phyloP scores from a whole-genome alignment of 116 monocot species.

The Posidonia oceanica region DNA sequence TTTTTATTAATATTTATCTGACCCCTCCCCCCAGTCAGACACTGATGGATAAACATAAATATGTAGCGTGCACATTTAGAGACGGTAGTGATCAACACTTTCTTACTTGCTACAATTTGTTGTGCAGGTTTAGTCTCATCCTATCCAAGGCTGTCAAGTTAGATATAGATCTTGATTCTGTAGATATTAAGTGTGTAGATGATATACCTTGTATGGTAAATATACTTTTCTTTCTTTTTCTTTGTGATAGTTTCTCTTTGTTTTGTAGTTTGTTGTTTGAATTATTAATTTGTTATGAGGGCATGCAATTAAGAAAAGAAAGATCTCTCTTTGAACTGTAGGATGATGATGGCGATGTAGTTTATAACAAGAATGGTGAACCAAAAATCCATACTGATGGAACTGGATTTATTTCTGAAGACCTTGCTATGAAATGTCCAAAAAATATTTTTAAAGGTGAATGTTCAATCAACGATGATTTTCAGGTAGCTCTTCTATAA shows the following conservation, averaged over 20 bases:
- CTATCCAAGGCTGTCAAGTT: slow-evolving; percentile 50
- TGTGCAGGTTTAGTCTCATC: slow-evolving; percentile 57
- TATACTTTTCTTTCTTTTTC: neutral
- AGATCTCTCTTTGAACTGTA: slow-evolving; percentile 1
- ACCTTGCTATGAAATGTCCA: slow-evolving; percentile 53
- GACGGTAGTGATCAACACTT: too few relatives aligned
- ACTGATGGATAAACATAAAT: too few relatives aligned
- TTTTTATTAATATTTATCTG: too few relatives aligned
- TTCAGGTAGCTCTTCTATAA: neutral
- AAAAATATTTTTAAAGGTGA: slow-evolving; percentile 33
- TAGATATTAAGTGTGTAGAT: slow-evolving; percentile 23
- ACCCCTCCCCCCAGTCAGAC: too few relatives aligned
- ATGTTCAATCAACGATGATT: neutral
- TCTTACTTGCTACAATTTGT: too few relatives aligned
- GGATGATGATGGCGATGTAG: slow-evolving; percentile 31
- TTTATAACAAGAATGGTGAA: slow-evolving; percentile 23
- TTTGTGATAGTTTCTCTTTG: too few relatives aligned
- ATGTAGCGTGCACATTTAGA: too few relatives aligned
- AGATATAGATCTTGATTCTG: slow-evolving; percentile 33
- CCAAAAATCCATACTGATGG: slow-evolving; percentile 70
- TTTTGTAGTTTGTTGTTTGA: neutral
- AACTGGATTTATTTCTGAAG: slow-evolving; percentile 68
- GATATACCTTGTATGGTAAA: slow-evolving; percentile 54
- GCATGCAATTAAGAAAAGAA: neutral
- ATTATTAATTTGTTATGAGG: neutral